A percentile compares a stretch with the other conserved stretches of the same genome.
Conservation (phyloP, 2,329 filamentous ascomycete species). For the Monosporascus sp. region DNA sequence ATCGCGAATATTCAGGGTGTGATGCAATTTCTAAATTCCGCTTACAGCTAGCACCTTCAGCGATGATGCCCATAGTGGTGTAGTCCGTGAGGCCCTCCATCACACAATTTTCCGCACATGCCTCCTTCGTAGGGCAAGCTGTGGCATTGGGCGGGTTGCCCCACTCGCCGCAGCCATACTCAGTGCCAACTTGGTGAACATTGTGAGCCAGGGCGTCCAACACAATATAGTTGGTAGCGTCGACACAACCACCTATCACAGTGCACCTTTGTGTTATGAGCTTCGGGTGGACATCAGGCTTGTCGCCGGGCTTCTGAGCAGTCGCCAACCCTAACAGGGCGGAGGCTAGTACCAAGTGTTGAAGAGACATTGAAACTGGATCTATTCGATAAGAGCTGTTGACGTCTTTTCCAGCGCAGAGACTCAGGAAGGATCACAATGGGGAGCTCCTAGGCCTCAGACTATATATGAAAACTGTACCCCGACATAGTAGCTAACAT, state of each 20-base stretch:
- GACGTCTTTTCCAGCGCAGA: neutral
- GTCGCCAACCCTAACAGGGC: conserved; percentile 24
- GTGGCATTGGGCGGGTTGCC: conserved; percentile 31
- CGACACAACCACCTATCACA: conserved; percentile 41
- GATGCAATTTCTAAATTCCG: neutral
- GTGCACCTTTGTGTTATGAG: conserved; percentile 45
- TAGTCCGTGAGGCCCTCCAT: conserved; percentile 47
- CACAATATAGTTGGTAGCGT: conserved; percentile 41
- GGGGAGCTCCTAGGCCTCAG: neutral
- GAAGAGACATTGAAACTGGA: conserved; percentile 17
- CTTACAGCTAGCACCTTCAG: conserved; percentile 11
- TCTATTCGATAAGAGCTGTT: too few species aligned
- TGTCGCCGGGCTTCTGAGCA: conserved; percentile 28
- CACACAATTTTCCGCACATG: conserved; percentile 47
- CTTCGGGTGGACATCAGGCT: conserved; percentile 40
- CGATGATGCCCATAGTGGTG: conserved; percentile 25
- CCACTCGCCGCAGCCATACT: conserved; percentile 28
- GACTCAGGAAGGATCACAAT: neutral
- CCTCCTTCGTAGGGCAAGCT: conserved; percentile 41
- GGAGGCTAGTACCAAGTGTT: conserved; percentile 16
- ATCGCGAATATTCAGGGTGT: too few species aligned
- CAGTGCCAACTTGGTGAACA: conserved; percentile 33
- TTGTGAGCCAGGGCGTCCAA: conserved; percentile 40
- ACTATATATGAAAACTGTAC: neutral
- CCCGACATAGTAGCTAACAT: neutral